phyloP scores from a whole-genome alignment of 1,284 basidiomycete species.

The Trichosporon ovoides region DNA sequence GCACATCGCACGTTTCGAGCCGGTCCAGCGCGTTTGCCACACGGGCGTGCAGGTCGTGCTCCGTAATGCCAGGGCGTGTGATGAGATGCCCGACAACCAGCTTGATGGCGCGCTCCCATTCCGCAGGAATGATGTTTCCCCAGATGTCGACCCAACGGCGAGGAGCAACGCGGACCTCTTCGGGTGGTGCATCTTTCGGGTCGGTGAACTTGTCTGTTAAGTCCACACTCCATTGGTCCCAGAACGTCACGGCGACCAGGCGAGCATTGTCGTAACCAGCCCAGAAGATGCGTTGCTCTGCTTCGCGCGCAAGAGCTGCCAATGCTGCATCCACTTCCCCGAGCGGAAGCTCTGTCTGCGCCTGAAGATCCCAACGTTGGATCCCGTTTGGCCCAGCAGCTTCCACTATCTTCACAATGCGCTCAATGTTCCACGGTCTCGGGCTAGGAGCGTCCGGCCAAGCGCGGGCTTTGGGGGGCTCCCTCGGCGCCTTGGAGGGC shows the following conservation, averaged over 20 bases:
- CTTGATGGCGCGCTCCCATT: slow-evolving; percentile 64
- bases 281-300: slow-evolving; percentile 59
- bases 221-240: slow-evolving; percentile 58
- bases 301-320: slow-evolving; percentile 19
- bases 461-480: background rate
- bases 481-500: background rate
- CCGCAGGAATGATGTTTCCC: slow-evolving; percentile 57
- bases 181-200: background rate
- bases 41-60: slow-evolving; percentile 65
- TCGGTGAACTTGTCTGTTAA: background rate
- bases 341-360: slow-evolving; percentile 8
- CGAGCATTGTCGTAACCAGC: slow-evolving; percentile 57
- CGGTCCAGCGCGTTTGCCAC: slow-evolving; percentile 65
- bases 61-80: slow-evolving; percentile 58
- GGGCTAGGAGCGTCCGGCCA: background rate
- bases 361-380: slow-evolving; percentile 12
- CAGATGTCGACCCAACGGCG: slow-evolving; percentile 63
- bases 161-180: background rate
- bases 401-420: slow-evolving; percentile 17
- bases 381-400: slow-evolving; percentile 25
- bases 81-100: slow-evolving; percentile 63
- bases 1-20: slow-evolving; percentile 64
- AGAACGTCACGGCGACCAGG: slow-evolving; percentile 54
- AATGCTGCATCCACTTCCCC: slow-evolving; percentile 17
- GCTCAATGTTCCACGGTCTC: slow-evolving; percentile 5